Evolutionary conservation across 2,329 filamentous ascomycete genomes (phyloP).

Genomic region (Ascochyta viciae-villosae): DNA sequence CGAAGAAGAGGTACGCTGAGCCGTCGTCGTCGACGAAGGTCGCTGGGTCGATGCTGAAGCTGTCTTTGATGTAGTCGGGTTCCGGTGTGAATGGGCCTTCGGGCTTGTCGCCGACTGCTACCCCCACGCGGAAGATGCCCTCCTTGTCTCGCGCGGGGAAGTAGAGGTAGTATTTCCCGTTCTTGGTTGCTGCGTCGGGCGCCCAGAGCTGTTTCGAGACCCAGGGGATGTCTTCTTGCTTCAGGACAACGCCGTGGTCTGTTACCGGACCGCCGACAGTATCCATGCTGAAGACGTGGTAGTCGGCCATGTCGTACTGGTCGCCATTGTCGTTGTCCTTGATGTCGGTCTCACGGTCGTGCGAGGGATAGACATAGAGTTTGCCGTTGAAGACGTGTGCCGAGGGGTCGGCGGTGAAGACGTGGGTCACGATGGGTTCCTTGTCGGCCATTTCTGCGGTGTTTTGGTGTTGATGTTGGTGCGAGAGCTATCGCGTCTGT

Average conservation of each 20-base stretch:
- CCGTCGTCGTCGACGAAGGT: slow-evolving; percentile 74
- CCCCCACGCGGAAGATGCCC: slow-evolving; percentile 76
- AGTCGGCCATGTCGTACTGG: slow-evolving; percentile 85
- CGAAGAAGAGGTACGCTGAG: slow-evolving; percentile 74
- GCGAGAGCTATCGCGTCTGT: slow-evolving; percentile 4
- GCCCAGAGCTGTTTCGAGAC: slow-evolving; percentile 82
- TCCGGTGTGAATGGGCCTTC: slow-evolving; percentile 75
- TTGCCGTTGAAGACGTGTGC: slow-evolving; percentile 79
- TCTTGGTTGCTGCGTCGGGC: slow-evolving; percentile 73
- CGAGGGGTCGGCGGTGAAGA: slow-evolving; percentile 82
- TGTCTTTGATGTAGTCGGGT: slow-evolving; percentile 68
- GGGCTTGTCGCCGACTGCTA: slow-evolving; percentile 68
- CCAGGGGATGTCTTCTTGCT: slow-evolving; percentile 73
- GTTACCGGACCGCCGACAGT: slow-evolving; percentile 65
- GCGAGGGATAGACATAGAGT: slow-evolving; percentile 81
- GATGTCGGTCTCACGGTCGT: slow-evolving; percentile 78
- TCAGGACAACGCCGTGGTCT: slow-evolving; percentile 76
- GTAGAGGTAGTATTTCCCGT: slow-evolving; percentile 77
- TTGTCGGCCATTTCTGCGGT: slow-evolving; percentile 45
- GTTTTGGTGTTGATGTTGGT: slow-evolving; percentile 1
- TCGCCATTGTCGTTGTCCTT: slow-evolving; percentile 83
- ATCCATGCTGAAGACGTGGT: slow-evolving; percentile 76
- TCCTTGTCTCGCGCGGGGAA: slow-evolving; percentile 77
- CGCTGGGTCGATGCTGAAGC: slow-evolving; percentile 79
- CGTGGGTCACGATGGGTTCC: slow-evolving; percentile 72